These are phyloP conservation scores for Mycena crocata DNA, from an alignment of 768 basidiomycete genomes.

Conservation along the genomic window DNA sequence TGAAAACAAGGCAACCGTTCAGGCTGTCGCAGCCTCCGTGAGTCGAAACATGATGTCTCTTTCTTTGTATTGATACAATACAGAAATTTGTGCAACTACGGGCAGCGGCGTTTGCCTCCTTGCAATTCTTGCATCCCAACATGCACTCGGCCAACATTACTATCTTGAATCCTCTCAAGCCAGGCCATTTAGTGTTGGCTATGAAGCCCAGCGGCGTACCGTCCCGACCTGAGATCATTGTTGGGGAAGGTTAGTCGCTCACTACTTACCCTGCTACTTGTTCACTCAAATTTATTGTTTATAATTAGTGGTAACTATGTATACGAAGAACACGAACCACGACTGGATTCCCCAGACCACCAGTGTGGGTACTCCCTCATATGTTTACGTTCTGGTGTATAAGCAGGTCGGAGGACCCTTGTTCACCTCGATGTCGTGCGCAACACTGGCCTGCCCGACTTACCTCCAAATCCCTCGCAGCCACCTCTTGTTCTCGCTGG, in stretches of 20 bases:
- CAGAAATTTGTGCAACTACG: constrained; percentile 9
- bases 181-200: constrained; percentile 13
- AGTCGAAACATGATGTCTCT: background rate
- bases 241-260: background rate
- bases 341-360: constrained; percentile 21
- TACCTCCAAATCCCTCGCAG: constrained; percentile 35
- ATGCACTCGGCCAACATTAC: constrained; percentile 16
- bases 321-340: constrained; percentile 32
- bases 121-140: constrained; percentile 20
- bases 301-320: constrained; percentile 30
- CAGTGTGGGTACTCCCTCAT: constrained; percentile 30
- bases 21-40: constrained; percentile 18
- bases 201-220: background rate
- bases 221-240: background rate
- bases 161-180: background rate
- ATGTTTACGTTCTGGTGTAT: constrained; percentile 8
- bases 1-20: constrained; percentile 15
- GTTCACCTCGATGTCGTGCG: constrained; percentile 28
- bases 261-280: no score
- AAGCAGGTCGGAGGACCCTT: background rate
- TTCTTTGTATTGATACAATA: background rate
- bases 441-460: constrained; percentile 18
- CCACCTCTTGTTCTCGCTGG: constrained; percentile 31
- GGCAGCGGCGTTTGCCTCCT: background rate
- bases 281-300: no score